Conservation (phyloP, 495 filamentous ascomycete species). For the Penicillium manginii region DNA sequence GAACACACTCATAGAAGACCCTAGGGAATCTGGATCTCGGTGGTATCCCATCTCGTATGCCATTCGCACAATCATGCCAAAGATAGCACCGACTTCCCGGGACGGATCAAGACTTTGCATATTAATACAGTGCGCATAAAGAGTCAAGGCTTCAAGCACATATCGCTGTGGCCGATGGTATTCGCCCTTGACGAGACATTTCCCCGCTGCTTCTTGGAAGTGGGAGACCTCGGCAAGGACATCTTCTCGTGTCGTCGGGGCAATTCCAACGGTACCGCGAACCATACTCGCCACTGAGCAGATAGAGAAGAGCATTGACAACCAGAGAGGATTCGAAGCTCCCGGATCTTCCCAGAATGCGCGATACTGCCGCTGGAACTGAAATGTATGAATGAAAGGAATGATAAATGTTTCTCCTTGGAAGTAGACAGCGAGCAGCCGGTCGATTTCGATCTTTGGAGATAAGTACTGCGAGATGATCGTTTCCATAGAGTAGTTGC, state of each 20-base stretch:
- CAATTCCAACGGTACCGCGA: not conserved
- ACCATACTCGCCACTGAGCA: slow-evolving; percentile 3
- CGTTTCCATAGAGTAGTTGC: not conserved
- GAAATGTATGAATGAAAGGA: slow-evolving; percentile 7
- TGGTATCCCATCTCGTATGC: slow-evolving; percentile 33
- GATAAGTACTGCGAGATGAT: slow-evolving; percentile 6
- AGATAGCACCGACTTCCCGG: slow-evolving; percentile 18
- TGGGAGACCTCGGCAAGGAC: not conserved
- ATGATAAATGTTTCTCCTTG: slow-evolving; percentile 8
- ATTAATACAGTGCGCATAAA: slow-evolving; percentile 24
- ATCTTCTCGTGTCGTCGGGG: slow-evolving; percentile 2
- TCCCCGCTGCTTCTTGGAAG: slow-evolving; percentile 10
- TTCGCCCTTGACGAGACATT: slow-evolving; percentile 11
- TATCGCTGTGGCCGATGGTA: slow-evolving; percentile 20
- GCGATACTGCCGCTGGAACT: slow-evolving; percentile 6
- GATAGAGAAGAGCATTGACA: slow-evolving; percentile 12
- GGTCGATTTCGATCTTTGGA: slow-evolving; percentile 6
- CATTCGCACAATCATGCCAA: slow-evolving; percentile 22
- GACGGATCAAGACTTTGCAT: slow-evolving; percentile 21
- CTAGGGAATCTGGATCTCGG: slow-evolving; percentile 21
- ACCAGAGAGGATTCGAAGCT: not conserved
- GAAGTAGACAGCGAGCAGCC: slow-evolving; percentile 6
- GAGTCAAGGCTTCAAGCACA: slow-evolving; percentile 22
- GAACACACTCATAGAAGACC: slow-evolving; percentile 13
- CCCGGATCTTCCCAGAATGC: slow-evolving; percentile 9